Conservation (phyloP, 768 basidiomycete species). For the Suillus tomentosus region DNA sequence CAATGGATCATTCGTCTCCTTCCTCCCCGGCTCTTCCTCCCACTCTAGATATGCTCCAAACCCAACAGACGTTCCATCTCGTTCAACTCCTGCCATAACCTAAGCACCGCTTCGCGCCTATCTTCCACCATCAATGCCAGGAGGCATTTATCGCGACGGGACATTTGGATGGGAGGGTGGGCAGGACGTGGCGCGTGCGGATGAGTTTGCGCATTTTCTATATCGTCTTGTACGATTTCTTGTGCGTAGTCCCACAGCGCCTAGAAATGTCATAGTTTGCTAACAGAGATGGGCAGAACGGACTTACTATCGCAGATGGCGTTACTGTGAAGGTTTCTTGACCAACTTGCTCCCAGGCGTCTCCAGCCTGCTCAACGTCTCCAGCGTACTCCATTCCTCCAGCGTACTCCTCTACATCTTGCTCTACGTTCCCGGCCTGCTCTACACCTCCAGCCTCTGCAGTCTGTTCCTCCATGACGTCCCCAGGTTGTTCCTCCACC, state of each 20-base stretch:
- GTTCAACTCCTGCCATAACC: not conserved
- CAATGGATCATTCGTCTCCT: too few species aligned
- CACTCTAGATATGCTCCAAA: not conserved
- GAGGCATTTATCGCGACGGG: not conserved
- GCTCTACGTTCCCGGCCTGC: too few species aligned
- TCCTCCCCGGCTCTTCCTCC: too few species aligned
- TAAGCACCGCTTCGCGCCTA: not conserved
- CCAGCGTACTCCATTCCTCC: too few species aligned
- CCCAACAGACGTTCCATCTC: not conserved
- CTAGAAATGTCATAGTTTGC: not conserved
- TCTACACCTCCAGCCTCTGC: too few species aligned
- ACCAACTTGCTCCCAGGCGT: rapidly evolving
- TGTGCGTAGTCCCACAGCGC: not conserved
- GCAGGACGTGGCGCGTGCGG: not conserved
- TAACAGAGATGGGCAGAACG: too few species aligned
- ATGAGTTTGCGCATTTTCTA: not conserved
- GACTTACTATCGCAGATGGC: too few species aligned
- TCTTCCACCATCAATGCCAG: not conserved
- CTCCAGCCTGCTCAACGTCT: too few species aligned
- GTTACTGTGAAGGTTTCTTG: too few species aligned
- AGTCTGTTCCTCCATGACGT: too few species aligned
- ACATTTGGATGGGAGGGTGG: not conserved
- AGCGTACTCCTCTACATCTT: too few species aligned
- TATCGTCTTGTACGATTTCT: not conserved
- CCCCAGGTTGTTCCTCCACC: too few species aligned